Percentiles rank a stretch among this genome's conserved stretches.
Conservation (phyloP, 306 rosid genomes). For the Casuarina glauca region DNA sequence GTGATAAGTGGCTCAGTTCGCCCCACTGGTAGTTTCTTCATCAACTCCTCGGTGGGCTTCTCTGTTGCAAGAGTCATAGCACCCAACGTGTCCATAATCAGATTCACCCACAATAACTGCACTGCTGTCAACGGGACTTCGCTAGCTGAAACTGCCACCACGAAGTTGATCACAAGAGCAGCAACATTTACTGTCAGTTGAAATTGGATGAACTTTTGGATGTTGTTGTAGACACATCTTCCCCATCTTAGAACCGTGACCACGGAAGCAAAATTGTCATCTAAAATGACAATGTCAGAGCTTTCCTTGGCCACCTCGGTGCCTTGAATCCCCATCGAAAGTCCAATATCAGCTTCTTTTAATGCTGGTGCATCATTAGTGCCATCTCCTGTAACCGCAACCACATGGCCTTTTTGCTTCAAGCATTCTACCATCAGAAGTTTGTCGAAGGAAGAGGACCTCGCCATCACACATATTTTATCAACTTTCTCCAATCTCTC, state of each 20-base stretch:
- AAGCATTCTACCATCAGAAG: constrained; percentile 2
- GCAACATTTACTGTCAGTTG: neutral
- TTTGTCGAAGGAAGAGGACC: neutral
- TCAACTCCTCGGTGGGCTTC: neutral
- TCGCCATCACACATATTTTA: constrained; percentile 1
- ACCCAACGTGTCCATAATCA: constrained; percentile 7
- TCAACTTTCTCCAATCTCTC: constrained; percentile 18
- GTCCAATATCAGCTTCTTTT: constrained; percentile 10
- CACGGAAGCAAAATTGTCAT: constrained; percentile 2
- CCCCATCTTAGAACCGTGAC: constrained; percentile 1
- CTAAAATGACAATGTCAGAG: constrained; percentile 12
- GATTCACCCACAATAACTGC: constrained; percentile 14
- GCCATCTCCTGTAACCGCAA: constrained; percentile 6
- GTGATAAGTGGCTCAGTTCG: neutral
- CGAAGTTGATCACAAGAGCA: neutral
- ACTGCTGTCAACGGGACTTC: neutral
- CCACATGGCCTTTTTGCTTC: constrained; percentile 15
- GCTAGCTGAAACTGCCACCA: constrained; percentile 16
- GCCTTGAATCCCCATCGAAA: constrained; percentile 12
- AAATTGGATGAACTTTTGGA: constrained; percentile 16
- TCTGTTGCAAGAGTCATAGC: neutral
- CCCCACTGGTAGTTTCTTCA: neutral
- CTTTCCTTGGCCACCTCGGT: neutral
- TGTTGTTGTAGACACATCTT: neutral
- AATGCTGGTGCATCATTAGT: constrained; percentile 7